Conservation (phyloP, 2,329 filamentous ascomycete species). For the Pseudomassariella vexata region DNA sequence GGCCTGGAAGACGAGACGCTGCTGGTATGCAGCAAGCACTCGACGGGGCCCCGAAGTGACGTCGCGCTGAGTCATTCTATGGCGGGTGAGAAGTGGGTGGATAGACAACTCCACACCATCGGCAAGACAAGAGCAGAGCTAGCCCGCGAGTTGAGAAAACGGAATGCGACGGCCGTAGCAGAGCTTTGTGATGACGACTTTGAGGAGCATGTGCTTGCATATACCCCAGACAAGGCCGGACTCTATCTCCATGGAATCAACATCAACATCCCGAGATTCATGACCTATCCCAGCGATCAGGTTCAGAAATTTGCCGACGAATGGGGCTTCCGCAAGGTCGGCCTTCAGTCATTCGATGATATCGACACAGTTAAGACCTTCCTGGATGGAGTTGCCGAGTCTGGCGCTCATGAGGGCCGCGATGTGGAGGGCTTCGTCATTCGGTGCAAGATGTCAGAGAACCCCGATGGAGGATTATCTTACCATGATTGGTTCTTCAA, state of each 20-base stretch:
- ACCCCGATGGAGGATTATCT: conserved; percentile 40
- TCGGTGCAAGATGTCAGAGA: conserved; percentile 67
- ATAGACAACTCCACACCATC: conserved; percentile 69
- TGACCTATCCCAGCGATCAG: conserved; percentile 74
- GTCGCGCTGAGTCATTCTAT: conserved; percentile 72
- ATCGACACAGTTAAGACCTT: conserved; percentile 71
- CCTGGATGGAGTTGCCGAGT: conserved; percentile 78
- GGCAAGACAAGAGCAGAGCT: conserved; percentile 77
- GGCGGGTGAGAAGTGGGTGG: conserved; percentile 76
- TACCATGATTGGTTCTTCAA: conserved; percentile 99
- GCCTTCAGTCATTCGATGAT: conserved; percentile 71
- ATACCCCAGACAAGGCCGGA: conserved; percentile 74
- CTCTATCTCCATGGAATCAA: conserved; percentile 96
- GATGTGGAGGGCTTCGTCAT: conserved; percentile 98
- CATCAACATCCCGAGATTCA: conserved; percentile 86
- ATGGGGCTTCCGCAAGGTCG: conserved; percentile 92
- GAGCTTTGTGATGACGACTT: conserved; percentile 95
- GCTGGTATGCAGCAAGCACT: conserved; percentile 98
- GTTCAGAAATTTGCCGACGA: conserved; percentile 85
- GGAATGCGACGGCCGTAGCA: conserved; percentile 91
- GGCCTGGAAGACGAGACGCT: conserved; percentile 85
- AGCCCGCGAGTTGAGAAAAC: conserved; percentile 64
- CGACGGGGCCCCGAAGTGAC: conserved; percentile 75
- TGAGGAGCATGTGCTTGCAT: conserved; percentile 93
- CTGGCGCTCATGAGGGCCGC: conserved; percentile 81